Evolutionary conservation across 768 basidiomycete species (phyloP), one percentile per base, ranked within the genome.

Genomic region (Mycena maculata): DNA sequence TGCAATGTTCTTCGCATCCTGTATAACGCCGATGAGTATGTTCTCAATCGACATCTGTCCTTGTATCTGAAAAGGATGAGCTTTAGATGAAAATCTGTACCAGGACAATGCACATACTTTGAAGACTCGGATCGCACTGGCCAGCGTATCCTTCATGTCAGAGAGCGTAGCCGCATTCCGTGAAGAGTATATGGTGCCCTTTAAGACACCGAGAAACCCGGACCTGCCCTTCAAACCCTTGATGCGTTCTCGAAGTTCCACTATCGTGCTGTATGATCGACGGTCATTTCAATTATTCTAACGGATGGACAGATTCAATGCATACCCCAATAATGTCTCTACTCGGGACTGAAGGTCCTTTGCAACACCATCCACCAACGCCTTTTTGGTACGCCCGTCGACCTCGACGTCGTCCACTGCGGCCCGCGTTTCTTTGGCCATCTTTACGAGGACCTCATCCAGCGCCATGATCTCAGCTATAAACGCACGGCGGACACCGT

Each of bases 31-130:
- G 45, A 20, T 5, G 57, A 59, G 44, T 15, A 59, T 18, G 13
- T 47, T 22, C 45, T 59, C 57, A 30, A 59, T 59, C 4, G 57
- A 36, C 22, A 59, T 33, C 42, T 36, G 57, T 31, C 45, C 57
- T 18, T 59, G 20, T 15, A 59, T 3, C 57, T 59, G 44, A 30
- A 38, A 25, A 41, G 16, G 31, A 45, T 18, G 33, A 59, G 23
- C 42, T 47, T 58, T 31, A 15, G 31, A 22, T 36, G 6, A 31
- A 44, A 22, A 44, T 58, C 15, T 22, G 0, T 28, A 47, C 27
- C 25, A 33, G 22, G n/a, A 38, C 15, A 41, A 39, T 20, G 31
- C 9, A 28, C 58, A 39, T 38, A 60, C 58, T 27, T 48, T 33
- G 45, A 48, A 60, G 38, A 38, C 39, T 48, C 23, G 44, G 13